Percentiles rank a stretch among this genome's conserved stretches.
phyloP scores from a whole-genome alignment of 495 filamentous ascomycete species.

The Aspergillus ostianus region DNA sequence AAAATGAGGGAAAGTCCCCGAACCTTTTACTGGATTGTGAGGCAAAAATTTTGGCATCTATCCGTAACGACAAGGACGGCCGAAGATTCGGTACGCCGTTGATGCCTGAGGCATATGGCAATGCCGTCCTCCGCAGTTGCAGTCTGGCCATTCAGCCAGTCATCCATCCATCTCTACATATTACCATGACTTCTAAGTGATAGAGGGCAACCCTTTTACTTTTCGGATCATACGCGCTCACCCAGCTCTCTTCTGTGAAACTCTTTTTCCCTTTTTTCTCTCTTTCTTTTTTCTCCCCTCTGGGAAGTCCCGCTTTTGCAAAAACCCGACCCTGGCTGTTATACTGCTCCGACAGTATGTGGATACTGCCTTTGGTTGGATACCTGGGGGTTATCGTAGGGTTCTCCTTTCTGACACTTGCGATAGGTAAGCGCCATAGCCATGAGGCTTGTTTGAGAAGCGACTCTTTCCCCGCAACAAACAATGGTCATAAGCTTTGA shows the following conservation, averaged over 20 bases:
- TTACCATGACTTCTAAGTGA: neutral
- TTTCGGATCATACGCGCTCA: neutral
- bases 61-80: neutral
- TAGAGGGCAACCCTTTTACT: no score
- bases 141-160: neutral
- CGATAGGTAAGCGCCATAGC: slow-evolving; percentile 65
- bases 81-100: neutral
- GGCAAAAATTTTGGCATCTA: neutral
- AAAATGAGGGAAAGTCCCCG: neutral
- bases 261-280: slow-evolving; percentile 6
- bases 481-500: neutral
- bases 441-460: neutral
- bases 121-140: neutral
- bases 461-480: neutral
- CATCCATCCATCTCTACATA: neutral
- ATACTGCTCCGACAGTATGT: slow-evolving; percentile 56
- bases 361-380: slow-evolving; percentile 86
- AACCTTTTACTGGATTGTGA: neutral
- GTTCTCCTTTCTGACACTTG: slow-evolving; percentile 89
- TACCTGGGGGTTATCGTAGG: slow-evolving; percentile 84
- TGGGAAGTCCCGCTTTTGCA: neutral
- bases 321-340: neutral
- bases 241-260: neutral
- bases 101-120: neutral
- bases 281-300: neutral